Evolutionary conservation across 805 yeast species (phyloP).

Genomic region (Cyberlindnera xylosilytica): DNA sequence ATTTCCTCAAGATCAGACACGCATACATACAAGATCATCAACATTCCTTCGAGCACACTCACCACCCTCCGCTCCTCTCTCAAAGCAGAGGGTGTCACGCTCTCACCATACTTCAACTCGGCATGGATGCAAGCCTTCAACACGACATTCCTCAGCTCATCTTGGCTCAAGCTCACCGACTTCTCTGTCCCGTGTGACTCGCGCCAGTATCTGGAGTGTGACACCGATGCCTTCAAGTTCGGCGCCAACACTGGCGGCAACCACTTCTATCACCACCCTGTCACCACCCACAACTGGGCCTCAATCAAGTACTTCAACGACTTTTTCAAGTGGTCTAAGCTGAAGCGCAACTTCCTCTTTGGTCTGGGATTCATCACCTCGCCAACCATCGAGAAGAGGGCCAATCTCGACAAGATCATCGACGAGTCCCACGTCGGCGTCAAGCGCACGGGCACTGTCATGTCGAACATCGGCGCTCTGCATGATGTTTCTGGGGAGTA

Average conservation of each 20-base stretch:
- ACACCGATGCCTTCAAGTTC: conserved; percentile 14
- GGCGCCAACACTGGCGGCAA: conserved; percentile 22
- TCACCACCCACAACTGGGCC: conserved; percentile 5
- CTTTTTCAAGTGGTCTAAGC: conserved; percentile 9
- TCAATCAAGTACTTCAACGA: conserved; percentile 8
- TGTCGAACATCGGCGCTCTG: conserved; percentile 24
- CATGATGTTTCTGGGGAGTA: neutral
- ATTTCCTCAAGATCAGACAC: conserved; percentile 7
- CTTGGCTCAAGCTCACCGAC: conserved; percentile 13
- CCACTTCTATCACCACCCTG: conserved; percentile 15
- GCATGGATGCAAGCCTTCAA: conserved; percentile 20
- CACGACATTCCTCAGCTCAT: neutral
- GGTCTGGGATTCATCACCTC: conserved; percentile 22
- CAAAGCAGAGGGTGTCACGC: conserved; percentile 8
- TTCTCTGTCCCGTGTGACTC: conserved; percentile 22
- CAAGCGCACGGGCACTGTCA: conserved; percentile 13
- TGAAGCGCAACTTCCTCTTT: conserved; percentile 8
- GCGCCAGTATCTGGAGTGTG: conserved; percentile 14
- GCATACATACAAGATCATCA: conserved; percentile 12
- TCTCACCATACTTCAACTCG: conserved; percentile 21
- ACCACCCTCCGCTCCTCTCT: neutral
- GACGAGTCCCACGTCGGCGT: conserved; percentile 8
- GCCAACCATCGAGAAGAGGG: conserved; percentile 1
- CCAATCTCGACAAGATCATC: conserved; percentile 18
- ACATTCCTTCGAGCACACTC: conserved; percentile 7